Conservation (phyloP, 2,329 filamentous ascomycete species). For the Pestalotiopsis sp. region DNA sequence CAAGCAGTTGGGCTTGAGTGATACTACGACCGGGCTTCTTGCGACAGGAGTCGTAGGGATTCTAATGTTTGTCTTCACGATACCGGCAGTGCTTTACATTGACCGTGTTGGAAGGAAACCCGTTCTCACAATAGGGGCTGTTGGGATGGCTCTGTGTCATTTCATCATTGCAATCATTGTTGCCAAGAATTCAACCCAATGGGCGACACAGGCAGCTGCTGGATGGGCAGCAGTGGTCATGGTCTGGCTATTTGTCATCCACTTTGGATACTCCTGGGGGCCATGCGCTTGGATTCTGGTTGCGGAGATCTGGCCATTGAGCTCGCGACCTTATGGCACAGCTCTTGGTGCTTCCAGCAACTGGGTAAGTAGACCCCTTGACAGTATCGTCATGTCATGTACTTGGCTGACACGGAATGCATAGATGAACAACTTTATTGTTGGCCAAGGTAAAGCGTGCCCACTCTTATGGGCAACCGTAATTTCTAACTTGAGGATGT, state of each 20-base stretch:
- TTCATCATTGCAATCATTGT: constrained; percentile 72
- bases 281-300: constrained; percentile 75
- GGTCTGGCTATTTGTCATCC: constrained; percentile 74
- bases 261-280: constrained; percentile 77
- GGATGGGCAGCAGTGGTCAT: constrained; percentile 70
- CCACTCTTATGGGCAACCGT: background rate
- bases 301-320: constrained; percentile 73
- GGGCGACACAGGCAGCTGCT: constrained; percentile 55
- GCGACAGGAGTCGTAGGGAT: constrained; percentile 73
- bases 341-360: constrained; percentile 66
- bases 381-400: background rate
- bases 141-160: constrained; percentile 71
- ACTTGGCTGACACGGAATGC: background rate
- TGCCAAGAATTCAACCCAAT: constrained; percentile 61
- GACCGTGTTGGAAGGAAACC: constrained; percentile 65
- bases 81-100: constrained; percentile 66
- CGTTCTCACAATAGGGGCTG: constrained; percentile 61
- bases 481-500: background rate
- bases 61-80: constrained; percentile 67
- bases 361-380: constrained; percentile 44
- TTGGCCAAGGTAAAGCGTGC: constrained; percentile 50
- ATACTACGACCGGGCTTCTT: constrained; percentile 54
- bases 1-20: constrained; percentile 58
- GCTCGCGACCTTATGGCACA: constrained; percentile 69
- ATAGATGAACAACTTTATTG: constrained; percentile 56